Base-by-base conservation (phyloP, 345 rosid species). In the Rhizophora apiculata region DNA sequence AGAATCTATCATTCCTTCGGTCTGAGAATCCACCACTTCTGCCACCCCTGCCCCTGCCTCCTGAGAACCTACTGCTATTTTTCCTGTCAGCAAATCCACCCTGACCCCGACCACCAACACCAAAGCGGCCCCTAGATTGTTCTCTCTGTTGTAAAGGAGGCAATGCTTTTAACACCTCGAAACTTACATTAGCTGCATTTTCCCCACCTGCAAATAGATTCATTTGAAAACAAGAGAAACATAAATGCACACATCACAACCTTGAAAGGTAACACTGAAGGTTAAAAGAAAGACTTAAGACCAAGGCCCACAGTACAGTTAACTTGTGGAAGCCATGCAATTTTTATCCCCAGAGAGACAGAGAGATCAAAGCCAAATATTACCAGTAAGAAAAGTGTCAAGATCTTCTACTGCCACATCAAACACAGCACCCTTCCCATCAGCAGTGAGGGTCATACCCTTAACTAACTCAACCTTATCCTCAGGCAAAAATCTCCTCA, bases 401-500 rank as follows among this genome's bases (percentile, higher is more conserved):
- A 90, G 29, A 68, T 96, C 96, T 16, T 81, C 83, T 36, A 76
- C 79, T 1, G 78, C 79, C 18, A 92, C 96, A 76, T 96, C 98
- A 72, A 96, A 96, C 21, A 96, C 99, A 0, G 86, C 97, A 77
- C 98, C 96, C 30, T 39, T 84, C 60, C 88, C 89, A 71, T 96
- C 97, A 46, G 89, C 90, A 20, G 96, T 88, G 15, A 96, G 86
- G 49, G 85, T 48, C 54, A 96, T 63, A 49, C 99, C 99, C 75
- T 88, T 79, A 65, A 96, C 85, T 0, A 73, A 60, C 67, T 88
- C 88, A 9, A 87, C 98, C 84, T 92, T 96, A 19, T 84, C 93
- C 82, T 96, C 99, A 0, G 99, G 98, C 82, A 96, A 69, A 77
- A 85, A 73, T 81, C 98, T 90, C 82, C 89, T 89, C 81, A 96